phyloP scores from a whole-genome alignment of 2,329 filamentous ascomycete species.

The Cordyceps javanica region DNA sequence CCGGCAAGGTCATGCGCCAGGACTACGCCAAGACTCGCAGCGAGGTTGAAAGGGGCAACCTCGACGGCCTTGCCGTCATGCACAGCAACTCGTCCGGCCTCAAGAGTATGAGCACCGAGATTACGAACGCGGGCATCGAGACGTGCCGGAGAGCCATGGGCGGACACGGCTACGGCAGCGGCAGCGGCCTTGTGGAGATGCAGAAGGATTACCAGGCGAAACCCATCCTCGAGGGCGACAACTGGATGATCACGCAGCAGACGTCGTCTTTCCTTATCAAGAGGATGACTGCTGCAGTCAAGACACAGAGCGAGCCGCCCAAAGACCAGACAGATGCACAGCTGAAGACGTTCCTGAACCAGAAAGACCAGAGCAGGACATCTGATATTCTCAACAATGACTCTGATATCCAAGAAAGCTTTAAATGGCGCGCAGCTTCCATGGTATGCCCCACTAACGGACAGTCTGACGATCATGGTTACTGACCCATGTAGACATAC shows the following conservation, averaged over 20 bases:
- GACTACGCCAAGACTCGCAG: conserved; percentile 60
- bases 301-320: conserved; percentile 48
- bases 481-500: background rate
- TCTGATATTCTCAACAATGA: conserved; percentile 69
- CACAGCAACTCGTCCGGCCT: conserved; percentile 72
- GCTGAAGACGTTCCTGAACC: conserved; percentile 56
- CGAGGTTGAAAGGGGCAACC: conserved; percentile 23
- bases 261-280: conserved; percentile 72
- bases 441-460: conserved; percentile 28
- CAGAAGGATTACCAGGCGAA: conserved; percentile 71
- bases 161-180: conserved; percentile 69
- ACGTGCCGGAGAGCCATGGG: conserved; percentile 69
- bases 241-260: conserved; percentile 78
- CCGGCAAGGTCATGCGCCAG: conserved; percentile 68
- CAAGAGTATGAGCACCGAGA: conserved; percentile 66
- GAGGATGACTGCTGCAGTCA: conserved; percentile 43
- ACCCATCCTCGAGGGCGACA: conserved; percentile 70
- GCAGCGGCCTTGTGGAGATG: conserved; percentile 69
- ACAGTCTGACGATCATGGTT: background rate
- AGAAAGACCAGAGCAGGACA: conserved; percentile 64
- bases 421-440: conserved; percentile 68
- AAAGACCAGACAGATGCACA: conserved; percentile 63
- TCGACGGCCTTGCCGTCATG: conserved; percentile 60
- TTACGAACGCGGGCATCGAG: conserved; percentile 68
- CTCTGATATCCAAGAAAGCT: conserved; percentile 64